A percentile compares a stretch with the other conserved stretches of the same genome.
phyloP scores from a whole-genome alignment of 108 stramenopile genomes.

The Hondaea fermentalgiana region DNA sequence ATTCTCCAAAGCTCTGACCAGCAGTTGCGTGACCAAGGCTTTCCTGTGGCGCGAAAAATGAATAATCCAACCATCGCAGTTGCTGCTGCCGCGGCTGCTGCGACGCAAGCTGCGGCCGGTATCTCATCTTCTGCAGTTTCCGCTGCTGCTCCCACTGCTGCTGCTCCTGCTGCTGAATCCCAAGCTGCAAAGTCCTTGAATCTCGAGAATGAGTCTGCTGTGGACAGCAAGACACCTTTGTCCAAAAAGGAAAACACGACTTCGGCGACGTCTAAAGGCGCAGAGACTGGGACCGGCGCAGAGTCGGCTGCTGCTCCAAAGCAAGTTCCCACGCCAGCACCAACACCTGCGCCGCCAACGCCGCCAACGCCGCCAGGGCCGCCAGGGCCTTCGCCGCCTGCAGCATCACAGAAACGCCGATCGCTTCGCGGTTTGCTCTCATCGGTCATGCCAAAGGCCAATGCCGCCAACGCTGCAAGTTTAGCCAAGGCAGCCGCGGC shows the following conservation, averaged over 20 bases:
- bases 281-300: no score
- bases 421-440: background rate
- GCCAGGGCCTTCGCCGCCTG: background rate
- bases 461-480: background rate
- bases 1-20: slow-evolving; percentile 1
- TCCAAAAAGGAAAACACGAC: no score
- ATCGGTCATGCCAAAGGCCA: background rate
- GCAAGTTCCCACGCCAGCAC: no score
- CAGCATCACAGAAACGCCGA: background rate
- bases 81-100: background rate
- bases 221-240: no score
- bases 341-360: background rate
- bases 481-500: no score
- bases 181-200: no score
- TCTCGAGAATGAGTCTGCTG: no score
- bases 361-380: background rate
- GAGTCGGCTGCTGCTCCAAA: no score
- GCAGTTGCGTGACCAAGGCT: background rate
- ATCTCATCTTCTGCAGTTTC: no score
- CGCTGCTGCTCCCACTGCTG: no score
- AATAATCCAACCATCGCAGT: background rate
- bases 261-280: no score
- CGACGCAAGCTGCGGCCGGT: background rate
- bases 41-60: background rate
- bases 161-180: no score